phyloP scores from a whole-genome alignment of 352 stramenopile genomes.

The Globisporangium cederbergense region DNA sequence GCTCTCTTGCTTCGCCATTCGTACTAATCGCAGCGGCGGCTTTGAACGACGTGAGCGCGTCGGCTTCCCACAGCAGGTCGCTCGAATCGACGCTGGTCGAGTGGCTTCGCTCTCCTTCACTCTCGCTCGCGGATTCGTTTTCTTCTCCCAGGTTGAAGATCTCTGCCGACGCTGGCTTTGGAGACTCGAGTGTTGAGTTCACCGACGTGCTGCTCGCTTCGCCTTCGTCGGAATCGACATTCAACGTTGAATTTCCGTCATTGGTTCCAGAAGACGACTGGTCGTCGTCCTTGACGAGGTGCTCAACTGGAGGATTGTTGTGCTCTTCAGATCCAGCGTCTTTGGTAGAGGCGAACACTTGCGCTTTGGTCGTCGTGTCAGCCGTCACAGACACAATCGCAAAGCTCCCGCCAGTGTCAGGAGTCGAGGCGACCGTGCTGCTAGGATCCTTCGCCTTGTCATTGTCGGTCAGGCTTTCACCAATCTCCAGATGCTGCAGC shows the following conservation, averaged over 20 bases:
- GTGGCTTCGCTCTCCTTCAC: conserved; percentile 4
- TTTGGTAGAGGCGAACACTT: too few species aligned
- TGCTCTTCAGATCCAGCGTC: too few species aligned
- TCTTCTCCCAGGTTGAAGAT: neutral
- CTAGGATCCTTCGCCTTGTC: neutral
- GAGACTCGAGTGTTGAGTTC: too few species aligned
- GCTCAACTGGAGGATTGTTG: too few species aligned
- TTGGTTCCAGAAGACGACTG: neutral
- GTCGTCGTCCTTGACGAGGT: too few species aligned
- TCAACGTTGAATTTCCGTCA: neutral
- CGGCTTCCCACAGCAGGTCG: conserved; percentile 33
- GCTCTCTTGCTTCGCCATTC: neutral
- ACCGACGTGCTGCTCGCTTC: neutral
- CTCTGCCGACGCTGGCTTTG: neutral
- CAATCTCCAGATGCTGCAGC: neutral
- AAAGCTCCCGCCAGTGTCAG: neutral
- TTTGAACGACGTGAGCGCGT: conserved; percentile 21
- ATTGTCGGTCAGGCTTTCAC: too few species aligned
- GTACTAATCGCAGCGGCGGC: neutral
- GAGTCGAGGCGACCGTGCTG: neutral
- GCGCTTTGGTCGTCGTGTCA: too few species aligned
- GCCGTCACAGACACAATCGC: too few species aligned
- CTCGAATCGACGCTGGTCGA: conserved; percentile 29
- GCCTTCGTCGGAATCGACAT: neutral
- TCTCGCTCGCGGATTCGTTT: neutral